Base-by-base conservation (phyloP, 495 filamentous ascomycete genomes). In the Xylaria curta region DNA sequence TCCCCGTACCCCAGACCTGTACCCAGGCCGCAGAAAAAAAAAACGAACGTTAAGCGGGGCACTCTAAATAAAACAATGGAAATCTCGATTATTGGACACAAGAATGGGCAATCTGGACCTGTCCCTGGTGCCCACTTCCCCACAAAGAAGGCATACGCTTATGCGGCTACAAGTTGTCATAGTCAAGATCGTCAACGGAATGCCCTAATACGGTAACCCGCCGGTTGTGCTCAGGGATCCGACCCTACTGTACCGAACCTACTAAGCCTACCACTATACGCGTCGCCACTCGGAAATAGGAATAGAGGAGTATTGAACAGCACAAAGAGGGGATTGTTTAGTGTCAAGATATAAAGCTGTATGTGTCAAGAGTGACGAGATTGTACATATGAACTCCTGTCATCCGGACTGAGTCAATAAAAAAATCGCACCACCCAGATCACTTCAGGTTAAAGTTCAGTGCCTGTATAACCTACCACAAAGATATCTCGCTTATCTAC, bases 121-220 rank as follows among this genome's bases (percentile, higher is more conserved):
- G 9, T 60, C 51, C 24, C 38, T 44, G 13, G 38, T 36, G 53
- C 33, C 53, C 66, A 68, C 65, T 67, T 54, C 65, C 65, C 65
- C 65, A 56, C 65, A 67, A 56, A 56, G 47, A 56, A 40, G 10
- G 17, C 24, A 44, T 36, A 44, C 26, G 49, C 51, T 42, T 42
- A 44, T 60, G 51, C 38, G 51, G 53, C 66, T 44, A 46, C 53
- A 59, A 47, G 26, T 47, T 58, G 53, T 59, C 49, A 44, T 7
- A 44, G 65, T 33, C 24, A 46, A 47, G 66, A 68, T 68, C 66
- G 66, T 24, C 53, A 33, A 21, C 66, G 53, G 65, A 26, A 68
- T 60, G 19, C 3, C 66, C 66, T n/a, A 68, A 68, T 60, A 9
- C 4, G 66, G 66, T 60, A 68, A 68, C 40, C 66, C 66, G 66